Evolutionary conservation across 345 rosid species (phyloP).

Genomic region (Citropsis articulata): DNA sequence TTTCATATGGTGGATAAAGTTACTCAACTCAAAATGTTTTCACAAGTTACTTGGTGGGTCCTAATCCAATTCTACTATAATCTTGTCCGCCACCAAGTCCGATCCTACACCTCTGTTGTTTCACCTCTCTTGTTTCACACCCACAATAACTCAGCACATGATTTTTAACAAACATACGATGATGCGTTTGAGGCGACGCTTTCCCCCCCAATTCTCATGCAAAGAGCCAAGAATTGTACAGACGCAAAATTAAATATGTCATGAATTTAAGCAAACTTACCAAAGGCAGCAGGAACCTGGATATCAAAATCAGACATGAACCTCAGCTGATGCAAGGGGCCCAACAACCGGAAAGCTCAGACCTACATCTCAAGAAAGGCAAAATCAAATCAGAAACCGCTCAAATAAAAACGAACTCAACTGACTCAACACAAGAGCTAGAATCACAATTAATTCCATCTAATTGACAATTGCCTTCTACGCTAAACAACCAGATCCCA

Average conservation of each 20-base stretch:
- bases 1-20: background rate
- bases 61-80: background rate
- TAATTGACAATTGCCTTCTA: background rate
- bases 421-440: background rate
- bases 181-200: background rate
- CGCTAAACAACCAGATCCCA: background rate
- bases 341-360: conserved; percentile 42
- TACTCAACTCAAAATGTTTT: background rate
- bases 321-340: conserved; percentile 35
- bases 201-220: background rate
- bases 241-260: too few species aligned
- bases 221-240: background rate
- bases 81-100: background rate
- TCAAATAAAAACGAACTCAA: background rate
- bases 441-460: background rate
- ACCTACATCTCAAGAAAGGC: conserved; percentile 24
- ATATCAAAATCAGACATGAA: conserved; percentile 83
- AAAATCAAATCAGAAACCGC: background rate
- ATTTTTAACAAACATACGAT: background rate
- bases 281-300: conserved; percentile 68
- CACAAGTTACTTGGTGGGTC: background rate
- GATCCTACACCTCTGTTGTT: background rate
- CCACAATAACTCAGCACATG: background rate
- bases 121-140: background rate
- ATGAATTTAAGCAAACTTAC: conserved; percentile 27